phyloP scores from a whole-genome alignment of 768 basidiomycete species.

The Symmetrospora coprosmae region DNA sequence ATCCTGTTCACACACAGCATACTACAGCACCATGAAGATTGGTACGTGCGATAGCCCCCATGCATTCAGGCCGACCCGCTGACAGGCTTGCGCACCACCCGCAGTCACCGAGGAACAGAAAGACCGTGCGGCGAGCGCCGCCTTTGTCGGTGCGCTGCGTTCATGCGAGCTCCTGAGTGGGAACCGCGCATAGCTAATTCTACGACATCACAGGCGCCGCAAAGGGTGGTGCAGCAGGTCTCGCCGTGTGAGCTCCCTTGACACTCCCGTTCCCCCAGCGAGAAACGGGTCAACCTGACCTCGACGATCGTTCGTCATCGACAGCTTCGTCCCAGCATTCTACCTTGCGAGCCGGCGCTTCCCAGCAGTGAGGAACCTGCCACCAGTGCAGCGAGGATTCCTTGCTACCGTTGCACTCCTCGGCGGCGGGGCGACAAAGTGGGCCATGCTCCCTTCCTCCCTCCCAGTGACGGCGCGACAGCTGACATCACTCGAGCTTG shows the following conservation, averaged over 20 bases:
- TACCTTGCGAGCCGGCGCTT: constrained; percentile 8
- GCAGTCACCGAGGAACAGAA: constrained; percentile 13
- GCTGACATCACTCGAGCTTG: neutral
- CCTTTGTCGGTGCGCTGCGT: neutral
- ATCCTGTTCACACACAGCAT: too few relatives aligned
- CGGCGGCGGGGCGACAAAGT: constrained; percentile 13
- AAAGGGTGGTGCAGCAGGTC: constrained; percentile 9
- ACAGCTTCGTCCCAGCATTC: constrained; percentile 17
- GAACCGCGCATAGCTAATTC: neutral
- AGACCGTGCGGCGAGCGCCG: neutral
- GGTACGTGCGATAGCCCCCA: neutral
- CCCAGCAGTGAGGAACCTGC: constrained; percentile 12
- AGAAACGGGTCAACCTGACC: neutral
- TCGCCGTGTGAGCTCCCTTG: constrained; percentile 4
- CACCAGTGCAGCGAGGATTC: constrained; percentile 3
- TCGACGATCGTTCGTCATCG: neutral
- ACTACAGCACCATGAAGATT: constrained; percentile 14
- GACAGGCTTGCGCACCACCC: neutral
- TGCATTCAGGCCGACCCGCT: neutral
- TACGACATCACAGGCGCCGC: constrained; percentile 1
- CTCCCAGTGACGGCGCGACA: neutral
- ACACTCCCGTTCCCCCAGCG: neutral
- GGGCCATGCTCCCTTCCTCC: neutral
- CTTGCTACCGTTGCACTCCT: neutral
- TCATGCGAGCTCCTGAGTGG: neutral